Percentiles rank a stretch among this genome's conserved stretches.
Conservation (phyloP, 176 grass and related monocot species). For the Rhynchospora pubera region DNA sequence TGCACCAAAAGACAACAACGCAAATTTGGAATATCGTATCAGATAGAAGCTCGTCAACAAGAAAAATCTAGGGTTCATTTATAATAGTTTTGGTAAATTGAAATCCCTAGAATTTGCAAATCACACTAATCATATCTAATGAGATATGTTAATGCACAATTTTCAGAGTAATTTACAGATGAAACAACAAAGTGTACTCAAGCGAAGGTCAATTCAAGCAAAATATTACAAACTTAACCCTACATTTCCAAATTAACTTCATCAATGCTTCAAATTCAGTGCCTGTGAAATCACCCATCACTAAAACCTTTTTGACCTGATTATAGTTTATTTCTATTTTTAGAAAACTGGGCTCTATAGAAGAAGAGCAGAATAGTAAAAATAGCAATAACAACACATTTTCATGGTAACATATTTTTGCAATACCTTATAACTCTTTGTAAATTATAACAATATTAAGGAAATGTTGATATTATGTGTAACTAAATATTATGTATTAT, state of each 20-base stretch:
- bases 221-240: background rate
- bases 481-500: background rate
- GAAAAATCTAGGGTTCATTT: background rate
- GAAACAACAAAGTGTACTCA: background rate
- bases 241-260: background rate
- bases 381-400: background rate
- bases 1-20: slow-evolving; percentile 16
- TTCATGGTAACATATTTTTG: background rate
- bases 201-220: background rate
- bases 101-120: background rate
- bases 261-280: background rate
- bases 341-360: background rate
- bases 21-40: background rate
- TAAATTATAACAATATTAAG: background rate
- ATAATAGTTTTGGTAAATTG: background rate
- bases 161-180: background rate
- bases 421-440: background rate
- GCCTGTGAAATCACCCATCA: background rate
- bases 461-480: background rate
- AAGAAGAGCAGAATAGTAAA: background rate
- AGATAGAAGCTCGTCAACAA: background rate
- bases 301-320: background rate
- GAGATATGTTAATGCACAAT: background rate
- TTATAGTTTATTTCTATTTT: background rate
- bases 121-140: background rate